A percentile compares a stretch with the other conserved stretches of the same genome.
phyloP scores from a whole-genome alignment of 2,329 filamentous ascomycete genomes.

The Blumeria graminis region DNA sequence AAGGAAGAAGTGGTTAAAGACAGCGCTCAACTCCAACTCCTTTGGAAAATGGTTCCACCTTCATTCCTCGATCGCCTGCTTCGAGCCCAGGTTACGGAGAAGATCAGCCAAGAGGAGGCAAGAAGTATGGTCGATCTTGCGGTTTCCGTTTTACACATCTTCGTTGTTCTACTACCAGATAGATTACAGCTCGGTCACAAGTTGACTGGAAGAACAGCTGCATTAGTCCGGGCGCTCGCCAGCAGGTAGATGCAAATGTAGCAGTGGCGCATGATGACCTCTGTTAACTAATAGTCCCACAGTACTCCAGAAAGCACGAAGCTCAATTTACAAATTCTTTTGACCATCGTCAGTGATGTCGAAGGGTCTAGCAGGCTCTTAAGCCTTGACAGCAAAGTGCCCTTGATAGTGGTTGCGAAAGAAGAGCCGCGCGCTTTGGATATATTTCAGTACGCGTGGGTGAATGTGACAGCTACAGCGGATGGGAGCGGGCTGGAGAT shows the following conservation, averaged over 20 bases:
- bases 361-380: slow-evolving; percentile 26
- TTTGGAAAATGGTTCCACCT: slow-evolving; percentile 36
- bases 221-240: slow-evolving; percentile 27
- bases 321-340: slow-evolving; percentile 30
- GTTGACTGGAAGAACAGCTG: slow-evolving; percentile 27
- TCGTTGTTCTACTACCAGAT: slow-evolving; percentile 30
- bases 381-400: slow-evolving; percentile 24
- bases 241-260: slow-evolving; percentile 21
- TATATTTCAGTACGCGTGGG: slow-evolving; percentile 31
- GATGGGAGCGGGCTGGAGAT: slow-evolving; percentile 12
- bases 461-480: slow-evolving; percentile 21
- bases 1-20: slow-evolving; percentile 28
- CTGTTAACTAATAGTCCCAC: neutral
- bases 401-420: slow-evolving; percentile 32
- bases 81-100: slow-evolving; percentile 23
- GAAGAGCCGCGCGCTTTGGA: slow-evolving; percentile 28
- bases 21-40: slow-evolving; percentile 19
- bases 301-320: slow-evolving; percentile 28
- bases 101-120: slow-evolving; percentile 19
- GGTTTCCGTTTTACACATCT: slow-evolving; percentile 37
- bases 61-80: slow-evolving; percentile 41
- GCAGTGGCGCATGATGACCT: no score
- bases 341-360: slow-evolving; percentile 27
- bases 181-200: slow-evolving; percentile 20
- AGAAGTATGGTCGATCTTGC: slow-evolving; percentile 38